Base-by-base conservation (phyloP, 129 eudicot species). In the Kitagawia praeruptora region DNA sequence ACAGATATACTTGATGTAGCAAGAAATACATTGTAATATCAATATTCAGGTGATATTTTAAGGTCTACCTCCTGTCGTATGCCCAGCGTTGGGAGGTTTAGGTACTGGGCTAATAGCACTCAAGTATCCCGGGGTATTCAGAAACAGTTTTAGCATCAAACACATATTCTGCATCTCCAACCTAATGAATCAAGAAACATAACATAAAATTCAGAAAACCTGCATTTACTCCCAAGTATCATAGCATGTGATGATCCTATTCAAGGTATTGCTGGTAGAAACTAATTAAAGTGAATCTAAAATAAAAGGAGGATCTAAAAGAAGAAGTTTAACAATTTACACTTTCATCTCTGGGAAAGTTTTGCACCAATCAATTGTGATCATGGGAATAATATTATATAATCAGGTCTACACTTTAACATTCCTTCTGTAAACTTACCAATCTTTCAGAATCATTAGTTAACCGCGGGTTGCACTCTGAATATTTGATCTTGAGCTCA, bases 371-470 rank as follows among this genome's bases (percentile, higher is more conserved):
- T 11, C 25, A 53, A 23, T 53, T 53, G 63, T 21, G 25, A 53
- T 21, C 25, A 53, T 53, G 25, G 27, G 63, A 53, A 53, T 5
- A 53, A 8, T 48, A 34, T 41, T 44, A 75, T 5, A 51, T 77
- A 16, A 18, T 44, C 14, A 4, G 48, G 74, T 38, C 49, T 70
- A 28, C 48, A 78, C 51, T 45, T 25, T 27, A 58, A 13, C 28
- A 54, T 49, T 41, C 23, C 76, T 56, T 78, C 77, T 70, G 70
- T 74, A 56, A 69, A 80, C 89, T 84, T 83, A 93, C 98, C 91
- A 77, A 63, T 84, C 80, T 91, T 46, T 88, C 91, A 63, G 82
- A 80, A 72, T 76, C 85, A 54, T 74, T 84, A 67, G 84, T 81
- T 61, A 78, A 61, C 85, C 85, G 84, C 39, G 73, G 74, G 73